A percentile compares a stretch with the other conserved stretches of the same genome.
These are phyloP conservation scores for Handroanthus guayacan DNA, from an alignment of 257 asterid genomes.

Conservation along the genomic window DNA sequence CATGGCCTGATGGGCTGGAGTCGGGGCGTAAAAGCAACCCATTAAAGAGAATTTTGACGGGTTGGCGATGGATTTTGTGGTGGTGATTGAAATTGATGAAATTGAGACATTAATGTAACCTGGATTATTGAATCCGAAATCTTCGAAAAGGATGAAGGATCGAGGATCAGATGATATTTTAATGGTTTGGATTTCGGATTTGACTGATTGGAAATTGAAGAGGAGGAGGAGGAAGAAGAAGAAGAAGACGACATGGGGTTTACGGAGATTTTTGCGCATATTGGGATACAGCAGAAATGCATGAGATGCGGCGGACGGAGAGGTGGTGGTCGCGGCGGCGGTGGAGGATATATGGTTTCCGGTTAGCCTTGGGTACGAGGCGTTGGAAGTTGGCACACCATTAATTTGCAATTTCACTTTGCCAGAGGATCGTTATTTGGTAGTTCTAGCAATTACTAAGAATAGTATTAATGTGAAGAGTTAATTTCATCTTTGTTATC, in stretches of 20 bases:
- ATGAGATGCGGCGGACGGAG: constrained; percentile 24
- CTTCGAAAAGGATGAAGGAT: constrained; percentile 44
- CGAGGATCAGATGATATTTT: constrained; percentile 39
- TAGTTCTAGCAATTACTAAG: too few relatives aligned
- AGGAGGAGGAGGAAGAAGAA: constrained; percentile 24
- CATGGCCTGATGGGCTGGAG: constrained; percentile 42
- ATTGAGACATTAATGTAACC: constrained; percentile 44
- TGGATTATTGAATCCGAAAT: constrained; percentile 45
- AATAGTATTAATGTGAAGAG: too few relatives aligned
- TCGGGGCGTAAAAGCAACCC: constrained; percentile 51
- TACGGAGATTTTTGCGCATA: constrained; percentile 28
- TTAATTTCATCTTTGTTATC: too few relatives aligned
- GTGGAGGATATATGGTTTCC: not conserved
- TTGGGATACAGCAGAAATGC: constrained; percentile 26
- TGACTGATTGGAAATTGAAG: not conserved
- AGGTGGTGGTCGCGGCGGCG: constrained; percentile 21
- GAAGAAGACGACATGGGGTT: not conserved
- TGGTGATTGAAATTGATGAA: constrained; percentile 38
- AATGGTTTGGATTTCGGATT: constrained; percentile 41
- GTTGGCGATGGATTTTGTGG: constrained; percentile 7
- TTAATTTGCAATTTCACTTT: too few relatives aligned
- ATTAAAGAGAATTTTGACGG: constrained; percentile 40
- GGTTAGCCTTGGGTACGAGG: not conserved
- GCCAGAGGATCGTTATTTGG: too few relatives aligned
- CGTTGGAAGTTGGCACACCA: not conserved